These are phyloP conservation scores for Lentinula detonsa DNA, from an alignment of 768 basidiomycete genomes.

Conservation along the genomic window DNA sequence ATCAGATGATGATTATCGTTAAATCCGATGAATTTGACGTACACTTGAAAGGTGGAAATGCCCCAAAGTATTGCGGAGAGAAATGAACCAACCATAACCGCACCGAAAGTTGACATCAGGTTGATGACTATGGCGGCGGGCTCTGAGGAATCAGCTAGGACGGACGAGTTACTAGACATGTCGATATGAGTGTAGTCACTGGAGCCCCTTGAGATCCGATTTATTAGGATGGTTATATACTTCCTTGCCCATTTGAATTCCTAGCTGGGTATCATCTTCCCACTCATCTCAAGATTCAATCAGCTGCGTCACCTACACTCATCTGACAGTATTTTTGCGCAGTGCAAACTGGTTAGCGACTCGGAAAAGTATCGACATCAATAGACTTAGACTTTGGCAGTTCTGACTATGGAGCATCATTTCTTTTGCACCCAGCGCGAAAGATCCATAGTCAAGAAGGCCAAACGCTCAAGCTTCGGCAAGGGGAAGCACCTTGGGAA, in stretches of 20 bases:
- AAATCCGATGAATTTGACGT: background rate
- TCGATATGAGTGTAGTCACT: background rate
- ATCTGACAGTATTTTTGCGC: too few relatives aligned
- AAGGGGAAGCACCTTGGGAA: too few relatives aligned
- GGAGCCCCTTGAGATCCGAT: background rate
- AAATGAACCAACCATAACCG: background rate
- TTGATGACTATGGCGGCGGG: background rate
- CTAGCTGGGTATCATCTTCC: background rate
- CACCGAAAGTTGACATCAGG: background rate
- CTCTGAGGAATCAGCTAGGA: background rate
- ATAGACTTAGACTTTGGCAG: too few relatives aligned
- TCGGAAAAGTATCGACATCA: too few relatives aligned
- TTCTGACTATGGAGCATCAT: too few relatives aligned
- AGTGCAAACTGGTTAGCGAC: too few relatives aligned
- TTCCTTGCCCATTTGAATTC: background rate
- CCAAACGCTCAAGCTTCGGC: too few relatives aligned
- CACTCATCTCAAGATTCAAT: too few relatives aligned
- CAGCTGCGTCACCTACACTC: too few relatives aligned
- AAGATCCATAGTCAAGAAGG: too few relatives aligned
- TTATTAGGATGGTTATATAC: background rate
- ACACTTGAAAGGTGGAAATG: background rate
- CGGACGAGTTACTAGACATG: background rate
- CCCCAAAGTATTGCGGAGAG: background rate
- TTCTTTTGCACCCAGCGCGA: too few relatives aligned
- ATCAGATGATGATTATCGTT: background rate